These are phyloP conservation scores for Cetraspora pellucida DNA, from an alignment of 192 early-diverging fungal genomes.

Conservation along the genomic window DNA sequence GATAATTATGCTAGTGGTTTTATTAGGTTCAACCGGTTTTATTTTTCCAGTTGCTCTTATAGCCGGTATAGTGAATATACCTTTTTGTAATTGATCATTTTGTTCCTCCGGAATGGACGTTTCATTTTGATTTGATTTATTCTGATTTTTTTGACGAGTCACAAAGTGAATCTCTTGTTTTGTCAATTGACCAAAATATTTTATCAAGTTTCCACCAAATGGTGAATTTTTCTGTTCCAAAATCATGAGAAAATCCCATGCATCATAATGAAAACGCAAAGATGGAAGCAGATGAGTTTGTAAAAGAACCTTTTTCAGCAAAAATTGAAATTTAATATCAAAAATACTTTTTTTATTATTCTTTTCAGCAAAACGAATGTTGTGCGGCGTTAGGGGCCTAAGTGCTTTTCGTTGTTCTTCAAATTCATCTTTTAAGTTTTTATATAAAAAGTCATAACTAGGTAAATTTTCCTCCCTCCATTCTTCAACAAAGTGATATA, in stretches of 20 bases:
- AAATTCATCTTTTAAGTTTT: slow-evolving; percentile 68
- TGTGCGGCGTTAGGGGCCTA: neutral
- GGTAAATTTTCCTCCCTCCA: slow-evolving; percentile 70
- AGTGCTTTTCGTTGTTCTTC: slow-evolving; percentile 53
- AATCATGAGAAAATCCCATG: slow-evolving; percentile 54
- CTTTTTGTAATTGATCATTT: slow-evolving; percentile 43
- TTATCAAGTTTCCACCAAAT: neutral
- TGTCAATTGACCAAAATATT: slow-evolving; percentile 52
- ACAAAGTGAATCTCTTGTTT: slow-evolving; percentile 60
- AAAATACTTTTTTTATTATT: slow-evolving; percentile 29
- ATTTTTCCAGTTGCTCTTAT: slow-evolving; percentile 52
- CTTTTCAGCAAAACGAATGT: slow-evolving; percentile 1
- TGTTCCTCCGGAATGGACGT: neutral
- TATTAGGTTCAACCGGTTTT: slow-evolving; percentile 37
- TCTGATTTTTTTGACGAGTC: slow-evolving; percentile 39
- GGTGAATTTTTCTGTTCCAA: slow-evolving; percentile 31
- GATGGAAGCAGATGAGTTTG: slow-evolving; percentile 69
- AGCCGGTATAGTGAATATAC: slow-evolving; percentile 58
- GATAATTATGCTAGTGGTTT: slow-evolving; percentile 15
- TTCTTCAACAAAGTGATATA: slow-evolving; percentile 75
- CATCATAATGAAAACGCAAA: slow-evolving; percentile 60
- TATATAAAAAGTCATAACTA: slow-evolving; percentile 70
- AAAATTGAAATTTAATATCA: slow-evolving; percentile 64
- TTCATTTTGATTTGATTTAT: slow-evolving; percentile 21
- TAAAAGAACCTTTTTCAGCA: slow-evolving; percentile 57